Evolutionary conservation across 768 basidiomycete genomes (phyloP).

Genomic region (Mycena amicta): DNA sequence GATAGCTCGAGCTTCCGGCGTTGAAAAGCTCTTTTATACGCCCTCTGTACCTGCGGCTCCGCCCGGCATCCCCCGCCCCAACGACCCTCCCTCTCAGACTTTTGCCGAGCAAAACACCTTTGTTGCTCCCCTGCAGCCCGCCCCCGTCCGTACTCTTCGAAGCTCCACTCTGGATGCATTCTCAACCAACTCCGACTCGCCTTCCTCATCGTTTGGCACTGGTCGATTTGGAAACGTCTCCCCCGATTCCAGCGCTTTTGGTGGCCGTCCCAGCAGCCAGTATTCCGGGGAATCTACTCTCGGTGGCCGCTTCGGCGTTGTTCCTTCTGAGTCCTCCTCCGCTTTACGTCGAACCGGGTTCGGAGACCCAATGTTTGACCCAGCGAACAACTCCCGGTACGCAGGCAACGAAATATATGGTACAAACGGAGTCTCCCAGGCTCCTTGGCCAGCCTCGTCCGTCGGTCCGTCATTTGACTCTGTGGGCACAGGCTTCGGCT

Average conservation of each 20-base stretch:
- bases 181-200: constrained; percentile 67
- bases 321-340: constrained; percentile 29
- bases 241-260: constrained; percentile 66
- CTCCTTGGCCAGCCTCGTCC: constrained; percentile 43
- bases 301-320: constrained; percentile 33
- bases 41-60: constrained; percentile 48
- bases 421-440: constrained; percentile 34
- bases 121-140: constrained; percentile 66
- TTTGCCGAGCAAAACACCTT: constrained; percentile 44
- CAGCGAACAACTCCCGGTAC: constrained; percentile 24
- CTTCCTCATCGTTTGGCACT: constrained; percentile 70
- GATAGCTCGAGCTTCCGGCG: constrained; percentile 43
- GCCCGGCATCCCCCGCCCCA: constrained; percentile 54
- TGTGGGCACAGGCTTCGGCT: constrained; percentile 4
- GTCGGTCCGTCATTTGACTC: constrained; percentile 23
- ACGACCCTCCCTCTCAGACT: constrained; percentile 51
- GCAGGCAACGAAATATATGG: constrained; percentile 33
- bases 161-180: constrained; percentile 70
- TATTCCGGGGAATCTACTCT: constrained; percentile 41
- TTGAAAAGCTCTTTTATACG: constrained; percentile 66
- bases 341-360: constrained; percentile 39
- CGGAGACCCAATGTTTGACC: constrained; percentile 44
- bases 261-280: constrained; percentile 44
- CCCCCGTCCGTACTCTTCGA: constrained; percentile 61
- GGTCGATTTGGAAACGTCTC: constrained; percentile 67